Base-by-base conservation (phyloP, 2,329 filamentous ascomycete species). In the Celoporthe dispersa region DNA sequence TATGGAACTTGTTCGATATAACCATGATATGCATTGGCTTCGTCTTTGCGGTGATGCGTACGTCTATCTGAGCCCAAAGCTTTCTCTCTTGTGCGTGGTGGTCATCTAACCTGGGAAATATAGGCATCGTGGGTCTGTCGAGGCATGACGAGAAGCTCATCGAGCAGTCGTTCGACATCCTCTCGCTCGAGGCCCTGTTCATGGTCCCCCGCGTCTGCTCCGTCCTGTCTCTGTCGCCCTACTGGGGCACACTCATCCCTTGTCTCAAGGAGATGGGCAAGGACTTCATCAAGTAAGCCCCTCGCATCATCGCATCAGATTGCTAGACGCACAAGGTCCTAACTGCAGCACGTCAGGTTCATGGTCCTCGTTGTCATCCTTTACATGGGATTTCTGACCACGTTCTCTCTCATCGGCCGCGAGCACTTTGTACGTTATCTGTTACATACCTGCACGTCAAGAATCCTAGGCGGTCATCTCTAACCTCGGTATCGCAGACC, bases 181-280 rank as follows among this genome's bases (percentile, higher is more conserved):
- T 98, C 31, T 91, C 94, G 0, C 84, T 98, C 19, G 93, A 97
- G 79, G 94, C 94, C 0, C 85, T 98, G 12, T 95, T 98, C 78
- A 90, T 98, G 80, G 92, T 97, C 28, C 94, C 94, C 22, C 91
- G 93, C 71, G 92, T 97, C 74, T 97, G 92, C 81, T 97, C 94
- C 19, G 87, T 98, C 66, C 85, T 97, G 73, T 95, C 92, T 77
- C 80, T 98, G 73, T 94, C 94, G 75, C 93, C 93, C 1, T 97
- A 97, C 78, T 98, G 96, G 86, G 94, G 93, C 57, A 96, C 92
- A 0, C 80, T 96, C 64, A 94, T 98, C 71, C 94, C 94, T 0
- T 97, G 94, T 73, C 85, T 98, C 65, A 96, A 96, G 78, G 93
- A 95, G 78, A 98, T 98, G 94, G 92, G 92, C 53, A 95, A 94